Evolutionary conservation across 2,329 filamentous ascomycete species (phyloP).

Genomic region (Ophiostoma tasmaniense): DNA sequence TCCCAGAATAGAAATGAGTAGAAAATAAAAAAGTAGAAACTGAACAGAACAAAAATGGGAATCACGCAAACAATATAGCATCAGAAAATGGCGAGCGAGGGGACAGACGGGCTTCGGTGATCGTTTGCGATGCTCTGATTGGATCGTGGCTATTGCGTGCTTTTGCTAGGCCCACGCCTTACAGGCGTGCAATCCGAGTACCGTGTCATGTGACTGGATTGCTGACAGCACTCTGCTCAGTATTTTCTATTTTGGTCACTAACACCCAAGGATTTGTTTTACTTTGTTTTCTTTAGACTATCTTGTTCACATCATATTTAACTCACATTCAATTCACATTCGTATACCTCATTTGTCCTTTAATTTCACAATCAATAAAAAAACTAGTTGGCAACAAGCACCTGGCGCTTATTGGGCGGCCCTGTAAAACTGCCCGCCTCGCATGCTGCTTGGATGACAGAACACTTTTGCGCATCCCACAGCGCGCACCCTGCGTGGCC

Average conservation of each 20-base stretch:
- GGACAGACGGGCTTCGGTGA: background rate
- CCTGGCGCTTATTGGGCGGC: conserved; percentile 37
- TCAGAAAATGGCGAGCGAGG: conserved; percentile 3
- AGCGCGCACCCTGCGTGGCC: conserved; percentile 51
- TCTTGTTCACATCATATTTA: background rate
- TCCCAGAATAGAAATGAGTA: background rate
- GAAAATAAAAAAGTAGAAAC: background rate
- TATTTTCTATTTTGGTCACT: conserved; percentile 6
- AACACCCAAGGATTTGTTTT: background rate
- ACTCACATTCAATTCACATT: background rate
- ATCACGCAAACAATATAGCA: background rate
- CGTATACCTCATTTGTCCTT: no score
- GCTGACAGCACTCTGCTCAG: background rate
- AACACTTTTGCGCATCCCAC: conserved; percentile 57
- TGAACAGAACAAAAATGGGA: background rate
- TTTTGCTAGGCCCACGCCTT: conserved; percentile 1
- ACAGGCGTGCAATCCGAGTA: background rate
- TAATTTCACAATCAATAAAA: no score
- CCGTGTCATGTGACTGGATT: conserved; percentile 10
- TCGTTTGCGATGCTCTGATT: conserved; percentile 14
- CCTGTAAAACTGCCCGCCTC: conserved; percentile 36
- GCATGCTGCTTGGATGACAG: conserved; percentile 37
- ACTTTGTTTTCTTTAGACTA: background rate
- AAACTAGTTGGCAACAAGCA: conserved; percentile 27
- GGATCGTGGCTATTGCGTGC: conserved; percentile 19